Evolutionary conservation across 2,329 filamentous ascomycete species (phyloP).

Genomic region (Elsinoe perseae): DNA sequence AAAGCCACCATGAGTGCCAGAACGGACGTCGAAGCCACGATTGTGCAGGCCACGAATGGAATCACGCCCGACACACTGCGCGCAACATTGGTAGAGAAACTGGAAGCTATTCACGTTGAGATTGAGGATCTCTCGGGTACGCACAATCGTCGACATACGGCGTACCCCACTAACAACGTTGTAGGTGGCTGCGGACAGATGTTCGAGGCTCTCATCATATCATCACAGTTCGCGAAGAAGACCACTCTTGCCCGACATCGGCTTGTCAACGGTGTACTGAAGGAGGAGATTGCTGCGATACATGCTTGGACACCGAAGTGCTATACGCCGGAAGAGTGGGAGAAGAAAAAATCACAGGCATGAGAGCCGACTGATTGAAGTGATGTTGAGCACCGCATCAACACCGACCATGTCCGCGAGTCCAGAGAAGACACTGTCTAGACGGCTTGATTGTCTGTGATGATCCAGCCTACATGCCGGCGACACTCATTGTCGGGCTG

Average conservation of each 20-base stretch:
- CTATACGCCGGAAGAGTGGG: slow-evolving; percentile 84
- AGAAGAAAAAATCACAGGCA: slow-evolving; percentile 49
- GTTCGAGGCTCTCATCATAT: slow-evolving; percentile 61
- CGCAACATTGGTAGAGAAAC: slow-evolving; percentile 58
- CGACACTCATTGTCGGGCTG: slow-evolving; percentile 14
- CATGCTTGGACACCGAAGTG: slow-evolving; percentile 95
- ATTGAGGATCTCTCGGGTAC: slow-evolving; percentile 88
- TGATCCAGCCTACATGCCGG: neutral
- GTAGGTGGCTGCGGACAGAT: slow-evolving; percentile 63
- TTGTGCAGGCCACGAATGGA: slow-evolving; percentile 43
- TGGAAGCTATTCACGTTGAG: slow-evolving; percentile 71
- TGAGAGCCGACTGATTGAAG: slow-evolving; percentile 7
- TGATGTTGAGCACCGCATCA: neutral
- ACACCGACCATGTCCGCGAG: too few species aligned
- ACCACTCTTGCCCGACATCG: slow-evolving; percentile 74
- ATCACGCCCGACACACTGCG: slow-evolving; percentile 69
- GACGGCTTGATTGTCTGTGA: neutral
- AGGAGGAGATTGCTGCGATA: slow-evolving; percentile 80
- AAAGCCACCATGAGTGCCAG: slow-evolving; percentile 35
- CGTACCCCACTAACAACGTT: neutral
- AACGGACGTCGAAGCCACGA: slow-evolving; percentile 38
- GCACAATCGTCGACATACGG: neutral
- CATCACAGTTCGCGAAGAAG: slow-evolving; percentile 45
- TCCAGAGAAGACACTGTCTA: neutral
- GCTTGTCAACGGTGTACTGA: slow-evolving; percentile 73